Evolutionary conservation across 2,329 filamentous ascomycete species (phyloP), one percentile per base, ranked within the genome.

Genomic region (Blastomyces gilchristii): DNA sequence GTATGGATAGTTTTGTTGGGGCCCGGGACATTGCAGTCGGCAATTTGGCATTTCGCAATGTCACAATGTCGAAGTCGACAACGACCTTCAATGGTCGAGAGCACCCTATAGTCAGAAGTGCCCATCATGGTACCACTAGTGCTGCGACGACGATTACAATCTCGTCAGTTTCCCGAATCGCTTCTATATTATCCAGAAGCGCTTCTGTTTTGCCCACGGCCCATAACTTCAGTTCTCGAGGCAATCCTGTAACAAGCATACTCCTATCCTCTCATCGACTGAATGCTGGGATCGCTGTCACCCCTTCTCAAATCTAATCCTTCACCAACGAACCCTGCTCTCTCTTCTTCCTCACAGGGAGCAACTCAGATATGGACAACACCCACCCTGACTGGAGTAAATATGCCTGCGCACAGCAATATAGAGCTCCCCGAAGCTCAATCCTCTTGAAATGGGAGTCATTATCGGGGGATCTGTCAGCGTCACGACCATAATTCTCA

Each of bases 401-500:
- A 59, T 37, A 49, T 59, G 25, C 37, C 58, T 34, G 28, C 25
- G 9, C 58, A 59, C 2, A 25, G 7, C 7, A 34, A 25, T 18
- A 47, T 28, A 25, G 43, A 49, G 16, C 25, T 62, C 18, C 47
- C 63, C 18, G 59, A 49, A 63, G 52, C 53, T n/a, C 18, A 65
- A 59, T 22, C 47, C 52, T 43, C 45, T 50, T 9, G 57, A 66
- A 3, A 63, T 69, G 22, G 66, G 67, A n/a, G 63, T 64, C 7
- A 68, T 75, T 39, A 66, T 74, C 43, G 74, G 72, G 1, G 69
- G 70, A 49, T 62, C 69, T 7, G 47, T 75, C 18, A 73, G 72
- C 11, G 70, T 65, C 22, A 50, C 70, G 12, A 68, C 72, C 39
- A 61, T 71, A 25, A 62, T 68, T 3, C 64, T 74, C 22, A 62